Percentiles rank a stretch among this genome's conserved stretches.
Conservation (phyloP, 139 green algal species). For the Trebouxia sp. region DNA sequence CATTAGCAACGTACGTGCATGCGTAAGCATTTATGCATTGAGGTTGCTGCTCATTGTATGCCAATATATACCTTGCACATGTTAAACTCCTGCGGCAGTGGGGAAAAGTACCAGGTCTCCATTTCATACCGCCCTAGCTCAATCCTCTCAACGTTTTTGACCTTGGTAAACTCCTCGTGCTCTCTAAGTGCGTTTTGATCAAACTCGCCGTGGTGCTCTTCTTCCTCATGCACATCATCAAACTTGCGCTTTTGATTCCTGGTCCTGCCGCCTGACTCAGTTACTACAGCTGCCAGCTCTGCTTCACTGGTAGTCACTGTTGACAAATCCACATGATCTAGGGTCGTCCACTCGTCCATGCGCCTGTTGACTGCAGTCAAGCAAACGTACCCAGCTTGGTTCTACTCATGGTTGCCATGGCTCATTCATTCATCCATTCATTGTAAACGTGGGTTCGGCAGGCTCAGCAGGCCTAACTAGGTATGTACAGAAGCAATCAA, state of each 20-base stretch:
- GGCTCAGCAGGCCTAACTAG: too few relatives aligned
- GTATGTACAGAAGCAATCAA: too few relatives aligned
- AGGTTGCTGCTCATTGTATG: too few relatives aligned
- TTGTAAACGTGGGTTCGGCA: too few relatives aligned
- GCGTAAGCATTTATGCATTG: too few relatives aligned
- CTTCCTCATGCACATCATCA: slow-evolving; percentile 74
- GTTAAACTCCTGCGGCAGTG: slow-evolving; percentile 61
- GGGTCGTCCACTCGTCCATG: slow-evolving; percentile 86
- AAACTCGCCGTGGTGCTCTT: slow-evolving; percentile 83
- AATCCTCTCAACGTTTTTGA: slow-evolving; percentile 66
- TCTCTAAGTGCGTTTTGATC: slow-evolving; percentile 62
- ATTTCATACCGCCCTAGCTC: slow-evolving; percentile 50
- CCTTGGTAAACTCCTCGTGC: slow-evolving; percentile 77
- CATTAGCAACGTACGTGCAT: too few relatives aligned
- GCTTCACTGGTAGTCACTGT: slow-evolving; percentile 31
- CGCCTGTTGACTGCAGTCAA: slow-evolving; percentile 64
- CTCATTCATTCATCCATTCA: too few relatives aligned
- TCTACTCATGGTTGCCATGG: too few relatives aligned
- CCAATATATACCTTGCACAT: neutral
- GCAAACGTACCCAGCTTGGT: too few relatives aligned
- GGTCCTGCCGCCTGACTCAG: slow-evolving; percentile 54
- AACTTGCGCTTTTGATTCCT: slow-evolving; percentile 77
- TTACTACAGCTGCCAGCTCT: slow-evolving; percentile 10
- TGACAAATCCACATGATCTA: slow-evolving; percentile 62
- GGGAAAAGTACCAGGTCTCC: slow-evolving; percentile 73